Evolutionary conservation across 192 early-diverging fungal species (phyloP).

Genomic region (Paraglomus occultum): DNA sequence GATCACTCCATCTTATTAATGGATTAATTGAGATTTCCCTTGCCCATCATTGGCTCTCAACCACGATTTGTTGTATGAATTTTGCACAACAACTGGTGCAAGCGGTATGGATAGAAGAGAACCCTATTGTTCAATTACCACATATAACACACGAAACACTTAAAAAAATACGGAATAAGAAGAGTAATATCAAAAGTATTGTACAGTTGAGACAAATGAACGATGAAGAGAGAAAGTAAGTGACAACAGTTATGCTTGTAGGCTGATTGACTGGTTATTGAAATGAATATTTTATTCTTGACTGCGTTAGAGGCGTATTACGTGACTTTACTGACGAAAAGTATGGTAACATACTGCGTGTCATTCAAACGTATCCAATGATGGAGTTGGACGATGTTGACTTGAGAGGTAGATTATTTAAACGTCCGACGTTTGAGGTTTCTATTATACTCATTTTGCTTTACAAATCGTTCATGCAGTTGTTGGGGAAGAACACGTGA

Average conservation of each 20-base stretch:
- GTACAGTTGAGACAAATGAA: slow-evolving; percentile 66
- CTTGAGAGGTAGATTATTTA: no score
- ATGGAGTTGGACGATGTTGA: slow-evolving; percentile 38
- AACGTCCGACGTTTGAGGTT: no score
- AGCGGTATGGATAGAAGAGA: slow-evolving; percentile 75
- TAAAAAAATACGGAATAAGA: slow-evolving; percentile 62
- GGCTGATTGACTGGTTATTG: background rate
- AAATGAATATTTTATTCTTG: background rate
- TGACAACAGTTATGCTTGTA: background rate
- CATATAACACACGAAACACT: slow-evolving; percentile 67
- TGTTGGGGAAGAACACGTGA: slow-evolving; percentile 73
- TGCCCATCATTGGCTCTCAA: slow-evolving; percentile 80
- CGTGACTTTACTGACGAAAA: slow-evolving; percentile 47
- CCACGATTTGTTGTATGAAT: slow-evolving; percentile 71
- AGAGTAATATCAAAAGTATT: slow-evolving; percentile 60
- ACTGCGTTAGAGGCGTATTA: slow-evolving; percentile 35
- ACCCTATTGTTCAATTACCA: slow-evolving; percentile 85
- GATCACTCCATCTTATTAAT: slow-evolving; percentile 70
- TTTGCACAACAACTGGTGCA: slow-evolving; percentile 89
- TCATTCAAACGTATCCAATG: slow-evolving; percentile 78
- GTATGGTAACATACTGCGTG: slow-evolving; percentile 65
- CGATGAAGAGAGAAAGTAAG: slow-evolving; percentile 57
- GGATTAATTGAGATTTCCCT: slow-evolving; percentile 89
- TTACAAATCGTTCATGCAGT: slow-evolving; percentile 66
- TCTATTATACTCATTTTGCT: no score